Base-by-base conservation (phyloP, 371 early-diverging fungal species). In the Saksenaea oblongispora region DNA sequence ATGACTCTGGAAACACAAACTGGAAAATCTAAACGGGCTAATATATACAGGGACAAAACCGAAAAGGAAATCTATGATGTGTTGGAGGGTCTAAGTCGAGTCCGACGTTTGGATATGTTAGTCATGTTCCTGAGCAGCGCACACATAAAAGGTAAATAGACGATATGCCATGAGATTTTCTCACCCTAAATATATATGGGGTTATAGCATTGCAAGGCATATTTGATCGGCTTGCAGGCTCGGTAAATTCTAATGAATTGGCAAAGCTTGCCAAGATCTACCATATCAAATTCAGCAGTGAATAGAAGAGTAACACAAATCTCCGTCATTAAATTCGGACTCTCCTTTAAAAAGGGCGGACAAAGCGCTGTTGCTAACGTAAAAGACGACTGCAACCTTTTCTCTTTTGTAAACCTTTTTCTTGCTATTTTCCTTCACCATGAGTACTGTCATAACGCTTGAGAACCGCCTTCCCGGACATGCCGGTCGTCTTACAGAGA, bases 31-130 rank as follows among this genome's bases (percentile, higher is more conserved):
- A n/a, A 47, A 47, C 31, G 34, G 3, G n/a, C 13, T 31, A 22
- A 18, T 3, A 11, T 34, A 3, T 22, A 8, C 56, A 81, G 81
- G 27, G 63, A 76, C 34, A 81, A 83, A 31, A 58, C 74, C 7
- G 65, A 76, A 15, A 54, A 75, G 35, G 73, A 70, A 5, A 75
- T 84, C 3, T 79, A 70, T 31, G 63, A 71, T 22, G 76, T 77
- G 10, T 60, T 91, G 17, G 39, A 72, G 11, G 77, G 75, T 9
- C 71, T 92, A 24, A 69, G 80, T 27, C 68, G 73, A 55, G 84
- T 92, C 8, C 81, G 82, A 22, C 77, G 92, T 22, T 82, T 92
- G 57, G 79, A 84, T 31, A 89, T 90, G 89, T 70, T 83, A 28
- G 66, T 86, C 58, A 88, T 88, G 89, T 90, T 92, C 62, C 63